Percentiles rank a stretch among this genome's conserved stretches.
Evolutionary conservation across 2,329 filamentous ascomycete genomes (phyloP).

Genomic region (Elsinoe fawcettii): DNA sequence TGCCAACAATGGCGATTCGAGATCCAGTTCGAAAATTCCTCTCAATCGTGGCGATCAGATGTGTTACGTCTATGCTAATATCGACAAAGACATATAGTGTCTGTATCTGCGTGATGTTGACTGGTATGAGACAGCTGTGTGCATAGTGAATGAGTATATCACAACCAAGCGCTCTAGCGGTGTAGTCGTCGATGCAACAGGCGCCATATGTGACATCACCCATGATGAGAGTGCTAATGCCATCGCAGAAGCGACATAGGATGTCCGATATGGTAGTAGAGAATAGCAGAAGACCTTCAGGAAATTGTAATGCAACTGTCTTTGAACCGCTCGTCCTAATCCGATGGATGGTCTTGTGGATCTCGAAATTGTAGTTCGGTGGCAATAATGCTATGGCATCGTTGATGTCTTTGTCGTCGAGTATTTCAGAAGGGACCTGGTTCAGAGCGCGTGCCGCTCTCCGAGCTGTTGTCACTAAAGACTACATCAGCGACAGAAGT

Average conservation of each 20-base stretch:
- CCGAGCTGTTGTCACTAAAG: constrained; percentile 60
- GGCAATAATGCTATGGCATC: constrained; percentile 81
- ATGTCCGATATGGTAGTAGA: constrained; percentile 98
- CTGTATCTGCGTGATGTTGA: constrained; percentile 93
- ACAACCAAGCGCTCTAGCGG: constrained; percentile 84
- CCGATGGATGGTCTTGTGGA: constrained; percentile 94
- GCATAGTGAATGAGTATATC: constrained; percentile 95
- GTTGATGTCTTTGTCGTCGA: constrained; percentile 77
- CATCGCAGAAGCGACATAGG: constrained; percentile 85
- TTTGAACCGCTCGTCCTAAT: constrained; percentile 73
- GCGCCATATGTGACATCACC: constrained; percentile 97
- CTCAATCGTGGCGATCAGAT: constrained; percentile 77
- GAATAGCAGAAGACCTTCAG: constrained; percentile 88
- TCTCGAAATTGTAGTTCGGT: constrained; percentile 96
- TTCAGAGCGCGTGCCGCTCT: constrained; percentile 76
- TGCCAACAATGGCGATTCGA: constrained; percentile 86
- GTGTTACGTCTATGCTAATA: constrained; percentile 86
- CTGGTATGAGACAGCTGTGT: constrained; percentile 91
- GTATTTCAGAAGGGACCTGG: constrained; percentile 79
- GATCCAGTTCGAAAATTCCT: constrained; percentile 81
- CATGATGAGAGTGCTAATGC: constrained; percentile 92
- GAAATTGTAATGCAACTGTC: constrained; percentile 90
- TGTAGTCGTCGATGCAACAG: constrained; percentile 98
- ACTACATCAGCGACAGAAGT: not conserved
- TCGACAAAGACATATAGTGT: constrained; percentile 98